Evolutionary conservation across 176 grass and related monocot species (phyloP).

Genomic region (sorghum (Sorghum bicolor)): Sorghum_bicolor_NCBIv3 NC_012871.2:3911501-3912000

Average conservation of each 20-base stretch:
- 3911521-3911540: neutral
- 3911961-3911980: slow-evolving; percentile 52
- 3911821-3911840: neutral
- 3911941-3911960: slow-evolving; percentile 64
- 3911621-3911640: slow-evolving; percentile 46
- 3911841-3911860: slow-evolving; percentile 23
- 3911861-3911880: slow-evolving; percentile 44
- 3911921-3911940: slow-evolving; percentile 54
- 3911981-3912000: slow-evolving; percentile 44
- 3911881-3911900: slow-evolving; percentile 45
- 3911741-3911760: slow-evolving; percentile 53
- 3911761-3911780: slow-evolving; percentile 59
- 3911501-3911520: neutral
- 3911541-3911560: slow-evolving; percentile 47
- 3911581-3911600: slow-evolving; percentile 44
- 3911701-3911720: slow-evolving; percentile 47
- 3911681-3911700: slow-evolving; percentile 59
- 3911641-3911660: slow-evolving; percentile 64
- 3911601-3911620: slow-evolving; percentile 43
- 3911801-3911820: slow-evolving; percentile 18
- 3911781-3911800: slow-evolving; percentile 35
- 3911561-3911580: slow-evolving; percentile 56
- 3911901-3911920: slow-evolving; percentile 60
- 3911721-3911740: slow-evolving; percentile 27
- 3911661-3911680: slow-evolving; percentile 41